Evolutionary conservation across 2,329 filamentous ascomycete genomes (phyloP), one percentile per base, ranked within the genome.

Genomic region (Dothistroma septosporum): DNA sequence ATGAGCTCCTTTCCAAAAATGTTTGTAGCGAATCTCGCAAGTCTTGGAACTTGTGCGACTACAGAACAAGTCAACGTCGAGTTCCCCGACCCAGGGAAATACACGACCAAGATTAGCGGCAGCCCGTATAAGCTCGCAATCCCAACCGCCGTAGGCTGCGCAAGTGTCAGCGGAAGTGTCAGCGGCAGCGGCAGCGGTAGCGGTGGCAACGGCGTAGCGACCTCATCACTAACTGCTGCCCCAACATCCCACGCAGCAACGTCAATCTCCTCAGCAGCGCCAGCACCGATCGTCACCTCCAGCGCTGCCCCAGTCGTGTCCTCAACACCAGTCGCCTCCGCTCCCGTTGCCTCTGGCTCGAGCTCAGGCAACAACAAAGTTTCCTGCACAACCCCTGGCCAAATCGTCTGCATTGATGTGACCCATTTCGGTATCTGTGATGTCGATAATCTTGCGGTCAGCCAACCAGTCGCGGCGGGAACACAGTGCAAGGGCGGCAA

Each of bases 11-110:
- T 95, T 12, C 91, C 91, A 0, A 79, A 86, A 60, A 88, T 95
- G 85, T 87, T 92, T 57, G 81, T 87, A 0, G 87, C 89, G 68
- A 95, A 94, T 76, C 77, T 92, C 61, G 74, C 71, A 52, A 81
- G 82, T 60, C 76, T 69, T 28, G 58, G 64, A 48, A 61, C 57
- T 1, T 91, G 88, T 76, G 70, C 55, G 0, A 88, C 85, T 12
- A 70, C 67, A 0, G 82, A 86, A 44, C 70, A 72, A 16, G 71
- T 76, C 2, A 85, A 91, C 66, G 79, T 89, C 63, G 73, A 78
- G n/a, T 93, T 87, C 78, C 87, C 88, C 8, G 78, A 89, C 65
- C 83, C 89, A 0, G 90, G 90, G 53, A 63, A 78, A 0, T 82
- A 80, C 4, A 81, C 87, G 58, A 76, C 75, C 7, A 64, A 68